These are phyloP conservation scores for Neurospora sp. DNA, from an alignment of 495 filamentous ascomycete genomes.

Conservation along the genomic window DNA sequence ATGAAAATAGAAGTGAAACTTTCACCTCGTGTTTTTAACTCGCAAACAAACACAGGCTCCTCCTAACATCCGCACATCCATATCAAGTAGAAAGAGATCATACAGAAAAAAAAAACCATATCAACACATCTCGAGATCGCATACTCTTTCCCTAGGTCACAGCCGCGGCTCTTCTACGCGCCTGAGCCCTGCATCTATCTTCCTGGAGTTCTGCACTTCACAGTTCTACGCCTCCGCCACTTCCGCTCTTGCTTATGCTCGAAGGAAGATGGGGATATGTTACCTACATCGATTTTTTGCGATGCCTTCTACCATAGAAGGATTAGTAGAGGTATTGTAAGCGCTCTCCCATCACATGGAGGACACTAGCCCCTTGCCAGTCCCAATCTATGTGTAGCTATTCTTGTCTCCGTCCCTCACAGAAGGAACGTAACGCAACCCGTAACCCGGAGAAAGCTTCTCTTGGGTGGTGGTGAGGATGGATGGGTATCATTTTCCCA, in stretches of 20 bases:
- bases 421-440: too few relatives aligned
- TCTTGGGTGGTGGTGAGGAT: too few relatives aligned
- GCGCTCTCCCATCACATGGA: too few relatives aligned
- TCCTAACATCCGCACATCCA: background rate
- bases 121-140: background rate
- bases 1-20: too few relatives aligned
- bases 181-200: background rate
- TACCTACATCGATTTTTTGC: background rate
- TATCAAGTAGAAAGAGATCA: background rate
- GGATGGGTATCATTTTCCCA: too few relatives aligned
- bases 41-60: background rate
- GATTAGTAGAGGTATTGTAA: too few relatives aligned
- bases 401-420: too few relatives aligned
- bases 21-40: too few relatives aligned
- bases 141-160: background rate
- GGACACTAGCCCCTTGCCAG: too few relatives aligned
- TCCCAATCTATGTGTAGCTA: too few relatives aligned
- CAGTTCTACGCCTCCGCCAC: background rate
- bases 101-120: background rate
- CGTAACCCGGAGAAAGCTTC: too few relatives aligned
- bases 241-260: background rate
- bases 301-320: background rate
- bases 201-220: background rate
- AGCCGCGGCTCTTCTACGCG: background rate
- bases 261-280: background rate